Evolutionary conservation across 176 grass and related monocot genomes (phyloP).

Genomic region (Oryza rufipogon): DNA sequence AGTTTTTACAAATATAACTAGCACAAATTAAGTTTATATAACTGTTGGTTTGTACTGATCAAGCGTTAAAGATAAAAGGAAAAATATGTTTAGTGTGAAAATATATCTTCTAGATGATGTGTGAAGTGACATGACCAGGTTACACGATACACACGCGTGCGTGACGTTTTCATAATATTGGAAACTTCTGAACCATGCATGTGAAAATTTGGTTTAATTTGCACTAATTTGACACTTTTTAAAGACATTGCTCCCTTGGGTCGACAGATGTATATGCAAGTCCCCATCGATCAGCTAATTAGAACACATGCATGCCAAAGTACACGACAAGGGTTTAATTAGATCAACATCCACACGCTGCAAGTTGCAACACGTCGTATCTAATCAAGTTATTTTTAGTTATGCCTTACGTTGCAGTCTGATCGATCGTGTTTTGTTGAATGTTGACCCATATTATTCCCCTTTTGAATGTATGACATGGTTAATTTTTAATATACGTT

Average conservation of each 20-base stretch:
- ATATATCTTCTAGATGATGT: no score
- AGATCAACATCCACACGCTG: background rate
- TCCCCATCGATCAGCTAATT: background rate
- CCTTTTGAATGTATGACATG: no score
- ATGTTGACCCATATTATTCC: background rate
- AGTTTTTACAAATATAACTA: background rate
- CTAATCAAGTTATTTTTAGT: background rate
- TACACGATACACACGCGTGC: no score
- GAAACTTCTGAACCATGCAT: no score
- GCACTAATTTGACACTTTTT: no score
- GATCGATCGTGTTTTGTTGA: background rate
- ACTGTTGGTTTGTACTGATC: background rate
- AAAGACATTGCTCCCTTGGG: no score
- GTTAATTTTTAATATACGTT: no score
- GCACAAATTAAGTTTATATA: background rate
- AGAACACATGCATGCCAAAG: background rate
- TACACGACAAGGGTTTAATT: background rate
- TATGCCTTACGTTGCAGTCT: background rate
- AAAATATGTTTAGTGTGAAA: background rate
- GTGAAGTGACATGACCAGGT: no score
- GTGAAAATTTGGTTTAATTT: no score
- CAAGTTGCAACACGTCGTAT: background rate
- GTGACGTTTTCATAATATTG: no score
- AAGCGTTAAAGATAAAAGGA: background rate
- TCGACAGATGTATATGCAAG: no score